Evolutionary conservation across 2,329 filamentous ascomycete genomes (phyloP).

Genomic region (Aspergillus spinulosporus): DNA sequence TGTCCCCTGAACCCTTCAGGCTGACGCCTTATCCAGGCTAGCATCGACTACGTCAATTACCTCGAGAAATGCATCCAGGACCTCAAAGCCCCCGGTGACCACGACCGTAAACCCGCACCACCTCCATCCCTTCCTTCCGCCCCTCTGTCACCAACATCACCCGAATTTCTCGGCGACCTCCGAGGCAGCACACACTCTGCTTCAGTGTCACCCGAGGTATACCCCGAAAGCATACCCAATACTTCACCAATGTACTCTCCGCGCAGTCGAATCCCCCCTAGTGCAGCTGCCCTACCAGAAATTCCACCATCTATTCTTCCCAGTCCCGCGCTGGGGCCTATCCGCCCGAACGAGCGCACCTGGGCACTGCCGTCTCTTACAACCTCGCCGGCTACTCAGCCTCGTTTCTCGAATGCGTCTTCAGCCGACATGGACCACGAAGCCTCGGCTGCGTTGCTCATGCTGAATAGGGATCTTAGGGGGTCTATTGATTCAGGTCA

Average conservation of each 20-base stretch:
- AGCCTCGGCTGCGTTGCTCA: conserved; percentile 80
- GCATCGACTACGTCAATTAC: conserved; percentile 94
- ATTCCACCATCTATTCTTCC: conserved; percentile 37
- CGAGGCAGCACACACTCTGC: conserved; percentile 33
- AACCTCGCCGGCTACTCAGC: conserved; percentile 27
- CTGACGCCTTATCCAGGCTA: conserved; percentile 61
- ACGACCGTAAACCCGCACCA: conserved; percentile 16
- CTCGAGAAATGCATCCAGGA: conserved; percentile 83
- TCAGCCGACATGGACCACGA: conserved; percentile 67
- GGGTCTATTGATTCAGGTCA: conserved; percentile 42
- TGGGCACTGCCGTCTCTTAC: conserved; percentile 25
- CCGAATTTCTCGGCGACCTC: conserved; percentile 32
- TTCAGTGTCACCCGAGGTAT: conserved; percentile 39
- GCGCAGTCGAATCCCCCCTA: conserved; percentile 29
- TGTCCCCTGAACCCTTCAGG: conserved; percentile 7
- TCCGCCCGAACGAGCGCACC: conserved; percentile 25
- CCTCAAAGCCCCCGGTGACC: conserved; percentile 60
- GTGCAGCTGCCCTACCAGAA: conserved; percentile 21
- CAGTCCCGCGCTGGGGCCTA: conserved; percentile 38
- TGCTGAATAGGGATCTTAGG: conserved; percentile 79
- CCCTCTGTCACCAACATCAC: conserved; percentile 40
- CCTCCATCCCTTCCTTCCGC: conserved; percentile 22
- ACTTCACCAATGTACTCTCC: conserved; percentile 39
- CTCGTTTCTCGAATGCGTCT: conserved; percentile 43
- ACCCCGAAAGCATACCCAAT: conserved; percentile 24